phyloP scores from a whole-genome alignment of 1,284 basidiomycete genomes.

The Volvariella surrecta region DNA sequence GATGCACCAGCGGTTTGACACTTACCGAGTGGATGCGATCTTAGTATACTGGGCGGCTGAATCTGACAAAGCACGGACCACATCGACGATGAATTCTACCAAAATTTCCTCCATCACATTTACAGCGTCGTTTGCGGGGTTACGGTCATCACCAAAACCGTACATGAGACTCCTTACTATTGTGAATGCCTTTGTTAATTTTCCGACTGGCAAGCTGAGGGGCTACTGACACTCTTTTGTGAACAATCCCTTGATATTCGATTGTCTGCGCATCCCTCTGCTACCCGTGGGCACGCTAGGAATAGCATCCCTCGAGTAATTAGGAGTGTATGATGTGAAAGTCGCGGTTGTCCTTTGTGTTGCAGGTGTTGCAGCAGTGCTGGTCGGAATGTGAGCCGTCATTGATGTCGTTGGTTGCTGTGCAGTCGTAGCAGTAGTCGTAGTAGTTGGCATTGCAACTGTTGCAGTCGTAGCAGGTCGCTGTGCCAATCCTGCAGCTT shows the following conservation, averaged over 20 bases:
- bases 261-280: constrained; percentile 46
- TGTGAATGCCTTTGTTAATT: not conserved
- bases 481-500: constrained; percentile 18
- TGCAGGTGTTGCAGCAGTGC: constrained; percentile 13
- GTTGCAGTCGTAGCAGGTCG: constrained; percentile 27
- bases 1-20: constrained; percentile 63
- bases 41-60: constrained; percentile 2
- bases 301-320: constrained; percentile 45
- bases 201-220: constrained; percentile 4
- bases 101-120: constrained; percentile 93
- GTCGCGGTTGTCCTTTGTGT: constrained; percentile 22
- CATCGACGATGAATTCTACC: constrained; percentile 84
- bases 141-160: constrained; percentile 89
- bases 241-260: constrained; percentile 63
- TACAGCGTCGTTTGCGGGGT: constrained; percentile 80
- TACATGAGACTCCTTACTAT: constrained; percentile 87
- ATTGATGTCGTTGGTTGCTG: constrained; percentile 19
- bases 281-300: constrained; percentile 30
- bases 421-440: constrained; percentile 12
- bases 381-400: constrained; percentile 13
- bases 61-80: constrained; percentile 43
- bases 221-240: constrained; percentile 63
- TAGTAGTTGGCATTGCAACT: constrained; percentile 14
- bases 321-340: constrained; percentile 47
- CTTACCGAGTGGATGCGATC: constrained; percentile 26